These are phyloP conservation scores for Alloteropsis angusta DNA, from an alignment of 202 grass and related monocot species.

Conservation along the genomic window DNA sequence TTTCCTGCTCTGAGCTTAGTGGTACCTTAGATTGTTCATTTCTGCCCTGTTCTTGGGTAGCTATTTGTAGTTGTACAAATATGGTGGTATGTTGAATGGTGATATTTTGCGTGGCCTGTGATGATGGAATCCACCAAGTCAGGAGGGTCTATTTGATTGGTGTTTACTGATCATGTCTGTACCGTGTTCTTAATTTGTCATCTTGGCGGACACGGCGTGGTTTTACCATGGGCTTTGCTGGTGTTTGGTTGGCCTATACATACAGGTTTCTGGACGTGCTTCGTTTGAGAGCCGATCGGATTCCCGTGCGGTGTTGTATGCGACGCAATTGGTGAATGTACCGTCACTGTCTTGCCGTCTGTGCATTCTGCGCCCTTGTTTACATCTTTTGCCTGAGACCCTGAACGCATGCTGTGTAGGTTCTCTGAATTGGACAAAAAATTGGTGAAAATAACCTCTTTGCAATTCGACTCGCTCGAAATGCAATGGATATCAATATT, in stretches of 20 bases:
- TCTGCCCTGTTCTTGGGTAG: slow-evolving; percentile 14
- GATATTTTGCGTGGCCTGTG: slow-evolving; percentile 7
- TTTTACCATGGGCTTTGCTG: background rate
- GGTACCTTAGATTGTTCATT: slow-evolving; percentile 30
- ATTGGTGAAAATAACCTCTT: too few species aligned
- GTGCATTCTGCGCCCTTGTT: too few species aligned
- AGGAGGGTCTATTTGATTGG: background rate
- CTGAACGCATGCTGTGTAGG: too few species aligned
- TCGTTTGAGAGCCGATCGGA: background rate
- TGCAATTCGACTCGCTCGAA: too few species aligned
- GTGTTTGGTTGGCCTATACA: background rate
- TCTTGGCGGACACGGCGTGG: too few species aligned
- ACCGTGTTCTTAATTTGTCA: background rate
- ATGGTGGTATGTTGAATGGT: slow-evolving; percentile 39
- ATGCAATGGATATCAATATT: too few species aligned
- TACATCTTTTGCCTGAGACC: too few species aligned
- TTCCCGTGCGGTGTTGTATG: background rate
- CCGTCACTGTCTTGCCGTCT: too few species aligned
- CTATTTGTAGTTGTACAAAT: slow-evolving; percentile 51
- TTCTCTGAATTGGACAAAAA: too few species aligned
- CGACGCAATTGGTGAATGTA: too few species aligned
- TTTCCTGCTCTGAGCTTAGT: slow-evolving; percentile 30
- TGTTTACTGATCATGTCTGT: background rate
- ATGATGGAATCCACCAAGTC: slow-evolving; percentile 6
- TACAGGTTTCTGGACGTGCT: background rate